Base-by-base conservation (phyloP, 495 filamentous ascomycete genomes). In the Trichoderma reesei region DNA sequence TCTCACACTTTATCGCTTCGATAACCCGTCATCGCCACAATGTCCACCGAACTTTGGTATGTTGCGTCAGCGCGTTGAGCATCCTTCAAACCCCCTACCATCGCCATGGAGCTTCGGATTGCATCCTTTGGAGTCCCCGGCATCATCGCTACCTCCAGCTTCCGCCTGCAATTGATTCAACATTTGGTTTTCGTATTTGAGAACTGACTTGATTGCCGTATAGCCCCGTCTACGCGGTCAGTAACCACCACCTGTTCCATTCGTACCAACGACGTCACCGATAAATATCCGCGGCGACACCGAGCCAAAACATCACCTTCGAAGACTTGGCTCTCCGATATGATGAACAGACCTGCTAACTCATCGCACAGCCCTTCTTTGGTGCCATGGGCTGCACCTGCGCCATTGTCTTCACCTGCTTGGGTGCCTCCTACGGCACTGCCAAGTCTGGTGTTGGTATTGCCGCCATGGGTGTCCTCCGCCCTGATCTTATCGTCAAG, bases 371-470 rank as follows among this genome's bases (percentile, higher is more conserved):
- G 94, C 94, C 94, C 76, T 99, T 99, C 83, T 99, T 99, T 76
- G 93, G 95, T 81, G 92, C 92, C 76, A 95, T 99, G 88, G 94
- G 94, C 75, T 99, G 94, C 83, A 96, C 92, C 64, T 90, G 91
- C 67, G 90, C 94, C 76, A 97, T 98, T 76, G 91, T 97, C 71
- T 98, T 98, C 84, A 97, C 93, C 75, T 98, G 93, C 84, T 91
- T 98, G 70, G 93, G 93, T 72, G 93, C 93, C 70, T 92, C 93
- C 72, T 98, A 98, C 81, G 93, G 94, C 76, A 99, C 94, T 69
- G 94, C 94, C 71, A 99, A 99, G 86, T 92, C 95, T 69, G 94
- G 95, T 80, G 94, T 99, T 72, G 94, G 94, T 82, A 96, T 99
- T 73, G 90, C 91, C 72, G 88, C 90, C 69, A 97, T 97, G 90